These are phyloP conservation scores for Hygrocybe coccinea DNA, from an alignment of 768 basidiomycete species.

Conservation along the genomic window DNA sequence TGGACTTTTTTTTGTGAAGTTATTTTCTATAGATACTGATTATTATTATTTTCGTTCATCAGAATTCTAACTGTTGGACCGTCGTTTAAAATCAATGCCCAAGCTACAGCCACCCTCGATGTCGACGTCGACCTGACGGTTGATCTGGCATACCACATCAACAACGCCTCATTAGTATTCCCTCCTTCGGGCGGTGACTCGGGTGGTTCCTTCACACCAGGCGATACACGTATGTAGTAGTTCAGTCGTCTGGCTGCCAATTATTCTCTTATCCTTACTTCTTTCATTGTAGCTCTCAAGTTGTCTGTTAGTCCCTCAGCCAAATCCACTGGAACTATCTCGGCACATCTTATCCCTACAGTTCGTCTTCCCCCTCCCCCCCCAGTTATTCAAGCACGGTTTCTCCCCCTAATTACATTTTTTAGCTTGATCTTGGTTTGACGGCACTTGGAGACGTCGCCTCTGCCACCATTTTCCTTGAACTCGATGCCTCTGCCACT, in stretches of 20 bases:
- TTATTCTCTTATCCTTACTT: not conserved
- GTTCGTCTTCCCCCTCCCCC: not conserved
- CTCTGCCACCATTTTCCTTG: constrained; percentile 14
- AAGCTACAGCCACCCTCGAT: constrained; percentile 27
- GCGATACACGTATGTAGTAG: constrained; percentile 26
- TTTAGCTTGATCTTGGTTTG: constrained; percentile 1
- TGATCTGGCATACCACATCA: constrained; percentile 29
- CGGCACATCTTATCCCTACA: constrained; percentile 36
- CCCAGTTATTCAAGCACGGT: not conserved
- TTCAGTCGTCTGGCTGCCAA: not conserved
- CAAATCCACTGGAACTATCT: constrained; percentile 23
- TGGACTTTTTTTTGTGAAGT: not conserved
- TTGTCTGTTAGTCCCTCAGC: constrained; percentile 31
- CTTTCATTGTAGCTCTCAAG: constrained; percentile 20
- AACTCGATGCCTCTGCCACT: constrained; percentile 27
- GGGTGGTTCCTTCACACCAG: constrained; percentile 24
- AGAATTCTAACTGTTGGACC: constrained; percentile 41
- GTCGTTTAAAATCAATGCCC: constrained; percentile 32
- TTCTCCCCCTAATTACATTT: not conserved
- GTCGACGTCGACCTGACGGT: constrained; percentile 30
- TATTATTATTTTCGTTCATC: not conserved
- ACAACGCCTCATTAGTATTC: constrained; percentile 35
- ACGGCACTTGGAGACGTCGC: constrained; percentile 13
- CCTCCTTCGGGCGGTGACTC: constrained; percentile 26
- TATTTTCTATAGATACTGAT: not conserved